A percentile compares a stretch with the other conserved stretches of the same genome.
These are phyloP conservation scores for Acrocalymma vagum DNA, from an alignment of 2,329 filamentous ascomycete species.

Conservation along the genomic window DNA sequence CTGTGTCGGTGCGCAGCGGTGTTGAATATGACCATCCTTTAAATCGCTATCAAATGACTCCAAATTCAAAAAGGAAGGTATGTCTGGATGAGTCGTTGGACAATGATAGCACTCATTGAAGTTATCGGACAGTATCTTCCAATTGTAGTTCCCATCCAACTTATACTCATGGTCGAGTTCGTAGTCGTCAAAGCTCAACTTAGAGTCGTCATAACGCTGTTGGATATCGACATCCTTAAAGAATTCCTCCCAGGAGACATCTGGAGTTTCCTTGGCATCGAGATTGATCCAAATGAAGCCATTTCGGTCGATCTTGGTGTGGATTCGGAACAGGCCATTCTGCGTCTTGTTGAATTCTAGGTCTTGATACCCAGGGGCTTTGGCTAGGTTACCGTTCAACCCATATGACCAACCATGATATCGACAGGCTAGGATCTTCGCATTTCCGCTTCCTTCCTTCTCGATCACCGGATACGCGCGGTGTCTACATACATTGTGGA, in stretches of 20 bases:
- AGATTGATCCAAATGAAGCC: constrained; percentile 46
- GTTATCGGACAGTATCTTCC: constrained; percentile 57
- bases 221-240: constrained; percentile 32
- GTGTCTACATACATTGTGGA: constrained; percentile 55
- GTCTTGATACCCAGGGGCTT: constrained; percentile 50
- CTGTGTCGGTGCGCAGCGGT: constrained; percentile 26
- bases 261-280: constrained; percentile 25
- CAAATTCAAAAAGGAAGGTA: constrained; percentile 64
- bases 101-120: constrained; percentile 74
- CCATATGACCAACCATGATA: constrained; percentile 57
- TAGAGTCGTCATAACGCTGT: constrained; percentile 21
- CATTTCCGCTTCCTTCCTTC: constrained; percentile 37
- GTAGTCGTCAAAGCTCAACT: constrained; percentile 31
- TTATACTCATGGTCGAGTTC: constrained; percentile 32
- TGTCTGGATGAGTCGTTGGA: constrained; percentile 65
- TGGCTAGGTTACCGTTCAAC: constrained; percentile 51
- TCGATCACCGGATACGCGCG: constrained; percentile 47
- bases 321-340: constrained; percentile 40
- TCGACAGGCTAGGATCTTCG: constrained; percentile 48
- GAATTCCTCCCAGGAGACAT: constrained; percentile 26
- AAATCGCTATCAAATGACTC: constrained; percentile 54
- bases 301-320: constrained; percentile 31
- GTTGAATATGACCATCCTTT: constrained; percentile 34
- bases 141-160: constrained; percentile 33
- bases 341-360: constrained; percentile 33